Evolutionary conservation across 2,329 filamentous ascomycete species (phyloP).

Genomic region (Aspergillus luchuensis): DNA sequence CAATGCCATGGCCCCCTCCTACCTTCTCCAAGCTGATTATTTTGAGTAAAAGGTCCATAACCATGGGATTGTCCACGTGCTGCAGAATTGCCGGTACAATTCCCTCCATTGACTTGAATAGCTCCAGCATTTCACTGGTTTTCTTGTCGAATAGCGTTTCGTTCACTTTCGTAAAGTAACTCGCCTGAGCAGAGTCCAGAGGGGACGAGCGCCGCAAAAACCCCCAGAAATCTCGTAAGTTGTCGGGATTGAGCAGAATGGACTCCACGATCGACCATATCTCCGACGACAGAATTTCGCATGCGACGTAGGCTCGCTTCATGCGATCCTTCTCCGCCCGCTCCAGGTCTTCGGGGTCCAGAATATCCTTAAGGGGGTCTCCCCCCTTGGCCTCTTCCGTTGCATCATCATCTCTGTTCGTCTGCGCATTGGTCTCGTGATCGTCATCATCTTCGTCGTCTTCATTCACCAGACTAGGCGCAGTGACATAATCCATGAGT

Average conservation of each 20-base stretch:
- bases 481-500: conserved; percentile 88
- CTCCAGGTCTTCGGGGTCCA: conserved; percentile 55
- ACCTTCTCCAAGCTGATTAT: conserved; percentile 95
- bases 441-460: conserved; percentile 56
- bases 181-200: conserved; percentile 88
- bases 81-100: conserved; percentile 83
- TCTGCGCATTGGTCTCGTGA: conserved; percentile 38
- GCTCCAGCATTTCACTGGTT: conserved; percentile 92
- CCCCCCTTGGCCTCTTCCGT: conserved; percentile 42
- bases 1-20: conserved; percentile 86
- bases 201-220: conserved; percentile 84
- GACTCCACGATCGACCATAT: conserved; percentile 97
- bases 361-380: conserved; percentile 36
- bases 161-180: conserved; percentile 98
- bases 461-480: conserved; percentile 61
- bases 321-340: conserved; percentile 88
- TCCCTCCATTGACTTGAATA: conserved; percentile 80
- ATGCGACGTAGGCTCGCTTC: conserved; percentile 90
- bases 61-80: conserved; percentile 95
- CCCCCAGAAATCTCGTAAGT: conserved; percentile 84
- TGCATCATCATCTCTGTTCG: conserved; percentile 30
- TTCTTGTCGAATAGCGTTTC: conserved; percentile 97
- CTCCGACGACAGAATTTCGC: conserved; percentile 91
- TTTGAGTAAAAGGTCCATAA: conserved; percentile 96
- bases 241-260: conserved; percentile 77